Conservation (phyloP, 1,139 yeast species). For the Candida labiduridarum region DNA sequence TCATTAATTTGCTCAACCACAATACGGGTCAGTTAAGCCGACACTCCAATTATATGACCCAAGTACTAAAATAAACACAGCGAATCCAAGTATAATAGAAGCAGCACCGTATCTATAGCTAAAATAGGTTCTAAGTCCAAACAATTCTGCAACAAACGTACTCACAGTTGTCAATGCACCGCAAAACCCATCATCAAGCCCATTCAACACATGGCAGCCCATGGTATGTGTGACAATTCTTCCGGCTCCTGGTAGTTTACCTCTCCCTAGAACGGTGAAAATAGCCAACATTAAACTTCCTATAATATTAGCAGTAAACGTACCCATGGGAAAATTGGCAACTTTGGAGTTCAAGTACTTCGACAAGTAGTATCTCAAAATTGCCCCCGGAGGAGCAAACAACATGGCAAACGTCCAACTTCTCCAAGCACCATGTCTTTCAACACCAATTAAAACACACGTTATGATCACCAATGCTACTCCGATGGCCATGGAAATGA, state of each 20-base stretch:
- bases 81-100: slow-evolving; percentile 42
- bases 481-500: slow-evolving; percentile 25
- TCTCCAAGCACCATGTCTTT: slow-evolving; percentile 51
- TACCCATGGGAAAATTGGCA: slow-evolving; percentile 66
- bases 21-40: slow-evolving; percentile 22
- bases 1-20: slow-evolving; percentile 2
- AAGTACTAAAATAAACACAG: slow-evolving; percentile 44
- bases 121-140: slow-evolving; percentile 31
- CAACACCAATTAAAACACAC: slow-evolving; percentile 44
- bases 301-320: slow-evolving; percentile 65
- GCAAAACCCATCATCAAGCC: slow-evolving; percentile 71
- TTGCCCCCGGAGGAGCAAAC: slow-evolving; percentile 72
- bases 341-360: slow-evolving; percentile 45
- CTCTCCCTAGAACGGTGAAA: slow-evolving; percentile 51
- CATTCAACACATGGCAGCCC: slow-evolving; percentile 56
- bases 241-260: slow-evolving; percentile 27
- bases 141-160: slow-evolving; percentile 72
- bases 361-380: slow-evolving; percentile 57
- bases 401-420: slow-evolving; percentile 59
- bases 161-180: slow-evolving; percentile 80
- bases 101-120: slow-evolving; percentile 43
- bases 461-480: slow-evolving; percentile 40
- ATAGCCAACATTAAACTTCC: slow-evolving; percentile 64
- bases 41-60: slow-evolving; percentile 59
- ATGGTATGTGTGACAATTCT: slow-evolving; percentile 34